Conservation (phyloP, 2,329 filamentous ascomycete species). For the Phialophora verrucosa region DNA sequence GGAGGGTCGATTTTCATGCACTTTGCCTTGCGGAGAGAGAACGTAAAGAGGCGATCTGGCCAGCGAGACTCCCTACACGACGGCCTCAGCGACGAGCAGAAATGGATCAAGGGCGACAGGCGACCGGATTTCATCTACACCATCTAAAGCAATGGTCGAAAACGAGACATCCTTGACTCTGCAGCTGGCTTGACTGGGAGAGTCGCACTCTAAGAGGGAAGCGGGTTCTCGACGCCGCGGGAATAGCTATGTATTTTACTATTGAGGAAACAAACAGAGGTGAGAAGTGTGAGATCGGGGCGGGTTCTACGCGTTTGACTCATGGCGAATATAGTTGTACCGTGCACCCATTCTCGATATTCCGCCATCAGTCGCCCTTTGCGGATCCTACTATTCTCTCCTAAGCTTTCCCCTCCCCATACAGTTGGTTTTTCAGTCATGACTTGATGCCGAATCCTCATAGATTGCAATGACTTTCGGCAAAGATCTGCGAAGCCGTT, state of each 20-base stretch:
- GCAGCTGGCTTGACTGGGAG: not conserved
- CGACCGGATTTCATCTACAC: slow-evolving; percentile 23
- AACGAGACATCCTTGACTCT: slow-evolving; percentile 1
- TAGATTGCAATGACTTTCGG: too few species aligned
- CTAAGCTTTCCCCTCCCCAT: too few species aligned
- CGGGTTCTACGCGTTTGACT: slow-evolving; percentile 1
- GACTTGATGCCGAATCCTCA: too few species aligned
- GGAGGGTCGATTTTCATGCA: slow-evolving; percentile 55
- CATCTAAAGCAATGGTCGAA: slow-evolving; percentile 5
- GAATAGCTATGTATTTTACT: slow-evolving; percentile 5
- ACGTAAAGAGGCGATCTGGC: slow-evolving; percentile 20
- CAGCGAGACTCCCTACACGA: slow-evolving; percentile 29
- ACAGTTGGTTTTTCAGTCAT: too few species aligned
- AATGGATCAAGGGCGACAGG: slow-evolving; percentile 29
- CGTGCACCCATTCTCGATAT: slow-evolving; percentile 4
- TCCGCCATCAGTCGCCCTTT: not conserved
- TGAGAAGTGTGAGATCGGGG: not conserved
- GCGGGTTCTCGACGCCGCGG: not conserved
- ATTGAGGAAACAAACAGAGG: slow-evolving; percentile 1
- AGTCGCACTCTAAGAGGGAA: slow-evolving; percentile 6
- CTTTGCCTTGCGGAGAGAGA: slow-evolving; percentile 30
- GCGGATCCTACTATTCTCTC: too few species aligned
- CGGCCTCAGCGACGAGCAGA: slow-evolving; percentile 23
- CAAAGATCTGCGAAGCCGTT: too few species aligned
- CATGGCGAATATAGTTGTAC: not conserved